Conservation (phyloP, 495 filamentous ascomycete species). For the Cryomyces minteri region DNA sequence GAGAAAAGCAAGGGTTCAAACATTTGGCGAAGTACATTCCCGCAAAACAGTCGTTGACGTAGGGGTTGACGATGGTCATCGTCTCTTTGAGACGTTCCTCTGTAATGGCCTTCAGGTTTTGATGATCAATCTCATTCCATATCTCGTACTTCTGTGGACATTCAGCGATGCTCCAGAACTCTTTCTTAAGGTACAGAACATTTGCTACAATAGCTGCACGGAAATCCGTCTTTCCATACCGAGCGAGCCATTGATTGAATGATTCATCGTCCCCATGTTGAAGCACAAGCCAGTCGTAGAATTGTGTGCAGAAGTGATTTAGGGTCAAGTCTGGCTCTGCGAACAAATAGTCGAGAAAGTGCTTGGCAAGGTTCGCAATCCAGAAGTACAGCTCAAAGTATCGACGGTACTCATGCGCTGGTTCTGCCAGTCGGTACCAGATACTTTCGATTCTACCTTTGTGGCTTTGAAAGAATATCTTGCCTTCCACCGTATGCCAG, state of each 20-base stretch:
- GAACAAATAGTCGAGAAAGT: slow-evolving; percentile 43
- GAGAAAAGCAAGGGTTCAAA: not conserved
- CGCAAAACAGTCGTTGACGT: slow-evolving; percentile 42
- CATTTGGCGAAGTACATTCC: slow-evolving; percentile 38
- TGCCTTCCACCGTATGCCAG: slow-evolving; percentile 25
- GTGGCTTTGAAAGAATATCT: slow-evolving; percentile 44
- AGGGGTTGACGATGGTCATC: slow-evolving; percentile 48
- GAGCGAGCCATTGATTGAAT: slow-evolving; percentile 30
- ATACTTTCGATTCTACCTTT: slow-evolving; percentile 19
- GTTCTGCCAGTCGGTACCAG: slow-evolving; percentile 41
- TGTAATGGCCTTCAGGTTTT: slow-evolving; percentile 7
- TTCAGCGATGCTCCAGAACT: slow-evolving; percentile 20
- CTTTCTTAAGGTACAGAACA: slow-evolving; percentile 42
- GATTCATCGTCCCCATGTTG: slow-evolving; percentile 18
- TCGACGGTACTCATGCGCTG: slow-evolving; percentile 34
- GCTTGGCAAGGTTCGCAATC: slow-evolving; percentile 47
- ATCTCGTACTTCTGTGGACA: slow-evolving; percentile 20
- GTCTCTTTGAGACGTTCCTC: slow-evolving; percentile 3
- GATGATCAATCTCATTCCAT: slow-evolving; percentile 26
- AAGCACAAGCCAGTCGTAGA: slow-evolving; percentile 32
- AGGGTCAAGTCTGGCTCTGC: slow-evolving; percentile 23
- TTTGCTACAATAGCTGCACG: slow-evolving; percentile 34
- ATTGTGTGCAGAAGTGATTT: slow-evolving; percentile 31
- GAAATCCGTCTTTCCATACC: slow-evolving; percentile 34
- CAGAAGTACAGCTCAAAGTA: slow-evolving; percentile 44